These are phyloP conservation scores for Tagetes erecta DNA, from an alignment of 129 eudicot species.

Conservation along the genomic window DNA sequence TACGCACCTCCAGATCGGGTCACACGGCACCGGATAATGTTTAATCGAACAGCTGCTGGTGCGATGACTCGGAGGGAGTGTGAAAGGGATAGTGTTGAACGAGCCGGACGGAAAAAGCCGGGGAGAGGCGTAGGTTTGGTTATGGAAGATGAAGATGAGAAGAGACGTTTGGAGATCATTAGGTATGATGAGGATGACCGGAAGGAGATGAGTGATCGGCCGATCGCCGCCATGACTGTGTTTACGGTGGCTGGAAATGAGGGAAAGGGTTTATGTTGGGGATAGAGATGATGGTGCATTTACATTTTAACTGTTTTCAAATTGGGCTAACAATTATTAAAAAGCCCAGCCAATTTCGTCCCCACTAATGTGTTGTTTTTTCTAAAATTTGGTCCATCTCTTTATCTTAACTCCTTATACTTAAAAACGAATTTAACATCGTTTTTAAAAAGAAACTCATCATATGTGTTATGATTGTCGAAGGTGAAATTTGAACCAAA, in stretches of 20 bases:
- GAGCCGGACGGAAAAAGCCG: slow-evolving; percentile 45
- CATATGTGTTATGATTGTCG: too few relatives aligned
- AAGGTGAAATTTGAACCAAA: too few relatives aligned
- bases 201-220: slow-evolving; percentile 39
- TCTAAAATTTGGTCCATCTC: too few relatives aligned
- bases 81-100: slow-evolving; percentile 41
- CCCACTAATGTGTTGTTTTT: too few relatives aligned
- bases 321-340: background rate
- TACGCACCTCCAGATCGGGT: slow-evolving; percentile 75
- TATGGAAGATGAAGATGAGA: slow-evolving; percentile 46
- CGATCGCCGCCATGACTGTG: slow-evolving; percentile 48
- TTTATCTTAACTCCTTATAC: too few relatives aligned
- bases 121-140: slow-evolving; percentile 47
- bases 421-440: too few relatives aligned
- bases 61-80: slow-evolving; percentile 42
- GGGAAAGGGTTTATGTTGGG: slow-evolving; percentile 30
- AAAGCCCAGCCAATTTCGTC: too few relatives aligned
- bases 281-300: background rate
- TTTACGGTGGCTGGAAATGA: slow-evolving; percentile 16
- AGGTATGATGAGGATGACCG: slow-evolving; percentile 39
- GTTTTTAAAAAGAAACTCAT: too few relatives aligned
- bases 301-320: too few relatives aligned
- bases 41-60: slow-evolving; percentile 46
- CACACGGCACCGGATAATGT: slow-evolving; percentile 61
- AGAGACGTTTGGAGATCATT: slow-evolving; percentile 41